phyloP scores from a whole-genome alignment of 2,329 filamentous ascomycete species.

The Macrophomina tecta region DNA sequence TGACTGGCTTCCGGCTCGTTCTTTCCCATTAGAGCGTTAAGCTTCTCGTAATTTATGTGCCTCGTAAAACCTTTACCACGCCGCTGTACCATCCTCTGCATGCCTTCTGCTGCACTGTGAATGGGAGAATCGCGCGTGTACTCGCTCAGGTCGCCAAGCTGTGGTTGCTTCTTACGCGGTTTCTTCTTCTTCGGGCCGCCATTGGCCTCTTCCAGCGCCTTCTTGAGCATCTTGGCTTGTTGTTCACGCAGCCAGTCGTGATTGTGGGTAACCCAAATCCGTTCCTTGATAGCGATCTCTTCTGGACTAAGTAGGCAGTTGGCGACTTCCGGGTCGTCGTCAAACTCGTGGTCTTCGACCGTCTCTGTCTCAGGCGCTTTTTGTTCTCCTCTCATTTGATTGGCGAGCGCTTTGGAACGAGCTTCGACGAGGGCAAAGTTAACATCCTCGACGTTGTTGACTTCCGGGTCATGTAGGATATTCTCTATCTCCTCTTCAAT shows the following conservation, averaged over 20 bases:
- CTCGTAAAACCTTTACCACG: constrained; percentile 49
- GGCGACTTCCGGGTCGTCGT: constrained; percentile 83
- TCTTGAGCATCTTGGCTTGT: constrained; percentile 80
- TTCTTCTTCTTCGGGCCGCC: constrained; percentile 57
- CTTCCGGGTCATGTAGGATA: constrained; percentile 36
- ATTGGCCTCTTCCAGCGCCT: constrained; percentile 65
- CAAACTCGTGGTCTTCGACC: constrained; percentile 77
- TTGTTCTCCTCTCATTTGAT: constrained; percentile 36
- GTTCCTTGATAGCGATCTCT: constrained; percentile 83
- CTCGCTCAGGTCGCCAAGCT: constrained; percentile 47
- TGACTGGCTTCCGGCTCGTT: constrained; percentile 18
- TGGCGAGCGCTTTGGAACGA: constrained; percentile 39
- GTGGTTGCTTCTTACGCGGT: constrained; percentile 45
- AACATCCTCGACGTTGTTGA: constrained; percentile 40
- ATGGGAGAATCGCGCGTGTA: constrained; percentile 44
- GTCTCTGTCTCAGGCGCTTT: constrained; percentile 60
- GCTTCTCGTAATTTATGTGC: constrained; percentile 54
- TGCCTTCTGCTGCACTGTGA: constrained; percentile 52
- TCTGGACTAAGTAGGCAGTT: constrained; percentile 76
- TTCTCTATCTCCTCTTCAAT: constrained; percentile 53
- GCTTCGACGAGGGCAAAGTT: constrained; percentile 38
- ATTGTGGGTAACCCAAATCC: constrained; percentile 93
- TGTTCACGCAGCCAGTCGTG: constrained; percentile 89
- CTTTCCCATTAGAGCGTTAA: constrained; percentile 39
- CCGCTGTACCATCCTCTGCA: constrained; percentile 53